phyloP scores from a whole-genome alignment of 331 rosid species.

The Cydonia oblonga region DNA sequence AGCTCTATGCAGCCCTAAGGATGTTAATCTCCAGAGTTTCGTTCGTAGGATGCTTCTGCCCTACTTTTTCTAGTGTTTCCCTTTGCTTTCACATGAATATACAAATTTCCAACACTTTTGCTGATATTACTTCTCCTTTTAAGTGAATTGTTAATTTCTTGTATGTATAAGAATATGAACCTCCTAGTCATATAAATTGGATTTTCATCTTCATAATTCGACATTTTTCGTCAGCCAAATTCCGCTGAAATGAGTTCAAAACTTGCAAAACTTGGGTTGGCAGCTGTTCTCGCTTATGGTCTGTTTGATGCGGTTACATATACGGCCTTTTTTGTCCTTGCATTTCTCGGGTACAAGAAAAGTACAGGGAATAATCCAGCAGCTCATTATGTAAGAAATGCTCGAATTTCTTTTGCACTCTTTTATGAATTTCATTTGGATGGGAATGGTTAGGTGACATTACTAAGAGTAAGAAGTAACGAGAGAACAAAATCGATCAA shows the following conservation, averaged over 20 bases:
- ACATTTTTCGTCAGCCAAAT: not conserved
- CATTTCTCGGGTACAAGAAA: slow-evolving; percentile 2
- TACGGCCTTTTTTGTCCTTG: not conserved
- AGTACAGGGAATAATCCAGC: not conserved
- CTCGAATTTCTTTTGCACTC: not conserved
- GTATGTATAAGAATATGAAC: not conserved
- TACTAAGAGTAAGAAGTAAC: not conserved
- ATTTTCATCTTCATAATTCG: not conserved
- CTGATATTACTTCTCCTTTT: too few species aligned
- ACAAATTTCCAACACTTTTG: not conserved
- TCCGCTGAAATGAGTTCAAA: not conserved
- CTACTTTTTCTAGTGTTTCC: too few species aligned
- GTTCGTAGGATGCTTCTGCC: too few species aligned
- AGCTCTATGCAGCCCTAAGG: too few species aligned
- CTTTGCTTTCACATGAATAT: too few species aligned
- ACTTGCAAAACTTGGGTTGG: slow-evolving; percentile 3
- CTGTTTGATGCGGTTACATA: not conserved
- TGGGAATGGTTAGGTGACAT: too few species aligned
- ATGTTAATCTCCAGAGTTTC: too few species aligned
- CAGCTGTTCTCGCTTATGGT: not conserved
- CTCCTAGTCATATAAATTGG: not conserved
- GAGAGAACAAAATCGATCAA: not conserved
- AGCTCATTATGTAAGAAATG: not conserved
- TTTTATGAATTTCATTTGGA: not conserved
- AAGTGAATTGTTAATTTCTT: too few species aligned